Evolutionary conservation across 2,329 filamentous ascomycete genomes (phyloP).

Genomic region (Ophiostoma perfectum): DNA sequence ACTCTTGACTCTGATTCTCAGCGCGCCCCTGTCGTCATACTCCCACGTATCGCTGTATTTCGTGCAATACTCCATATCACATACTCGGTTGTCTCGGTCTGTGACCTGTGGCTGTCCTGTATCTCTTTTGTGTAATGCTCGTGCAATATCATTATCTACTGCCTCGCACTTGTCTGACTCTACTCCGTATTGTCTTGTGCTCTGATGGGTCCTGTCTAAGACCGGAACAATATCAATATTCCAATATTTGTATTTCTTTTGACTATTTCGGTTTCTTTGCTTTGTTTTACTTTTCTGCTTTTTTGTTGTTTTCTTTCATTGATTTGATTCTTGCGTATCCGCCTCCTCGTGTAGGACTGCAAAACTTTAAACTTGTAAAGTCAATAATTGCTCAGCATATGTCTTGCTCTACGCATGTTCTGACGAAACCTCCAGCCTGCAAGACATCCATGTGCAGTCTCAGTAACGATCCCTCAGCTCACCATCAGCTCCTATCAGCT

Average conservation of each 20-base stretch:
- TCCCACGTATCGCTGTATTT: background rate
- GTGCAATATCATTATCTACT: background rate
- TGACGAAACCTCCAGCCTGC: background rate
- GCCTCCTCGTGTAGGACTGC: background rate
- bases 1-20: background rate
- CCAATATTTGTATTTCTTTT: background rate
- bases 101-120: background rate
- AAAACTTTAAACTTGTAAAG: background rate
- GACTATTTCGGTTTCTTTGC: background rate
- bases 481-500: too few relatives aligned
- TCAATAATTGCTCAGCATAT: background rate
- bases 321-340: background rate
- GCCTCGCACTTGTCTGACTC: background rate
- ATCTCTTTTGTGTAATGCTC: background rate
- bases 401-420: background rate
- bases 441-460: background rate
- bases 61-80: background rate
- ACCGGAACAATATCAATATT: slow-evolving; percentile 10
- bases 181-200: too few relatives aligned
- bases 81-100: slow-evolving; percentile 12
- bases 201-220: slow-evolving; percentile 1
- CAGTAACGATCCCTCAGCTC: too few relatives aligned
- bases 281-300: background rate
- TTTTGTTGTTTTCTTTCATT: background rate
- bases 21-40: slow-evolving; percentile 7